phyloP scores from a whole-genome alignment of 2,329 filamentous ascomycete species.

The Penicillium palitans region DNA sequence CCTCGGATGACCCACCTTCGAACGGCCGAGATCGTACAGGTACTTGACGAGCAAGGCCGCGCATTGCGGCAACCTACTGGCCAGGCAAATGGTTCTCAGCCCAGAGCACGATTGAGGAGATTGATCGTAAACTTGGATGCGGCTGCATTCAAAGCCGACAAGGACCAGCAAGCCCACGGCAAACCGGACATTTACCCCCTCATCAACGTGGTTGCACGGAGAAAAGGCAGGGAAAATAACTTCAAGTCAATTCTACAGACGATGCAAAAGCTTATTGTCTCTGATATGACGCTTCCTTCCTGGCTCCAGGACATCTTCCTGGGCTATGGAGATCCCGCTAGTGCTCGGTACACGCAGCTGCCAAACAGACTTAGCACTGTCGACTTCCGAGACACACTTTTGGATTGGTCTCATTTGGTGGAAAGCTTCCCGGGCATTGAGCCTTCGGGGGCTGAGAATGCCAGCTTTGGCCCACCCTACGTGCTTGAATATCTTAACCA shows the following conservation, averaged over 20 bases:
- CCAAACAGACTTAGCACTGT: slow-evolving; percentile 74
- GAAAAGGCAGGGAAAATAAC: slow-evolving; percentile 89
- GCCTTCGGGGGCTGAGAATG: slow-evolving; percentile 67
- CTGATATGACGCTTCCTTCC: slow-evolving; percentile 78
- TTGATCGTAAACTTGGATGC: slow-evolving; percentile 81
- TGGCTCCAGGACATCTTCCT: slow-evolving; percentile 98
- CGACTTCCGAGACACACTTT: slow-evolving; percentile 90
- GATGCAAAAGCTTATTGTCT: slow-evolving; percentile 80
- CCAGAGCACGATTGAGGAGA: slow-evolving; percentile 62
- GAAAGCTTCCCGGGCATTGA: slow-evolving; percentile 89
- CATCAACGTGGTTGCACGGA: slow-evolving; percentile 82
- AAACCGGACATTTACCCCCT: slow-evolving; percentile 76
- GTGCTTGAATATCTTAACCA: slow-evolving; percentile 69
- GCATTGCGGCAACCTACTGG: slow-evolving; percentile 61
- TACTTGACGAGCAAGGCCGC: slow-evolving; percentile 81
- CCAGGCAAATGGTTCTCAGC: slow-evolving; percentile 62
- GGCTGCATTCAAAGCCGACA: slow-evolving; percentile 73
- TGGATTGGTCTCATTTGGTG: slow-evolving; percentile 91
- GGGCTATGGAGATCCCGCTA: slow-evolving; percentile 91
- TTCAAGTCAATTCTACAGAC: slow-evolving; percentile 93
- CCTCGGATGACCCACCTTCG: slow-evolving; percentile 71
- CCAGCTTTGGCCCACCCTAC: slow-evolving; percentile 84
- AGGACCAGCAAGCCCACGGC: slow-evolving; percentile 63
- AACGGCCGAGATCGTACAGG: slow-evolving; percentile 79
- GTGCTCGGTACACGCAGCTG: slow-evolving; percentile 81